Evolutionary conservation across 2,329 filamentous ascomycete genomes (phyloP).

Genomic region (Cladosporium sphaerospermum): DNA sequence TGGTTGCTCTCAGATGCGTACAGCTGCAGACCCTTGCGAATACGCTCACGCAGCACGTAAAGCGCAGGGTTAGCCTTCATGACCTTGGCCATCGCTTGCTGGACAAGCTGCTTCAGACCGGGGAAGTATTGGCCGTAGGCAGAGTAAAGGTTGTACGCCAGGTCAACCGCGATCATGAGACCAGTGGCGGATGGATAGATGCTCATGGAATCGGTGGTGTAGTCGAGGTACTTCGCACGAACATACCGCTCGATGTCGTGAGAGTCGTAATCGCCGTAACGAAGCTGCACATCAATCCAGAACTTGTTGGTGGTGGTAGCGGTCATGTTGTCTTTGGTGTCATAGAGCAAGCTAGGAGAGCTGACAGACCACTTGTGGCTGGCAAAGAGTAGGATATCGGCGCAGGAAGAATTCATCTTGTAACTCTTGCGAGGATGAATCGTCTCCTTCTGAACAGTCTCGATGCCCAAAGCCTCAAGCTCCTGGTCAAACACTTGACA

Average conservation of each 20-base stretch:
- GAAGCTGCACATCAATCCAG: conserved; percentile 94
- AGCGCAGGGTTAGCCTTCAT: conserved; percentile 99
- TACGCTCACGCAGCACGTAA: conserved; percentile 94
- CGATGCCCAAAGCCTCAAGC: conserved; percentile 88
- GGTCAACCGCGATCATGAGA: conserved; percentile 94
- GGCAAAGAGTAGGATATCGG: conserved; percentile 92
- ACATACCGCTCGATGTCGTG: conserved; percentile 98
- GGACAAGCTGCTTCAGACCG: conserved; percentile 86
- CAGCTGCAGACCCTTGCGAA: conserved; percentile 93
- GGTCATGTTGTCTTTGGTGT: conserved; percentile 93
- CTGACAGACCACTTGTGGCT: conserved; percentile 99
- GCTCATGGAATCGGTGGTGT: conserved; percentile 97
- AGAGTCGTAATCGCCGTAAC: conserved; percentile 97
- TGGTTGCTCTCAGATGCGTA: conserved; percentile 99
- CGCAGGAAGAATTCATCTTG: conserved; percentile 99
- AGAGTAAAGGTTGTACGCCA: conserved; percentile 97
- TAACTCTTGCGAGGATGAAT: conserved; percentile 99
- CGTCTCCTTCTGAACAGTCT: conserved; percentile 97
- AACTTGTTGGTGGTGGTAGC: conserved; percentile 97
- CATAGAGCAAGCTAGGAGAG: conserved; percentile 83
- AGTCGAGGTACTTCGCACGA: conserved; percentile 95
- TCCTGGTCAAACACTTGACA: conserved; percentile 99
- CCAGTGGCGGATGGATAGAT: conserved; percentile 97
- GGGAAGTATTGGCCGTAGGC: conserved; percentile 99
- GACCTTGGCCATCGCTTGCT: conserved; percentile 98